Evolutionary conservation across 1,284 basidiomycete species (phyloP), one percentile per base, ranked within the genome.

Genomic region (Chondrostereum purpureum): DNA sequence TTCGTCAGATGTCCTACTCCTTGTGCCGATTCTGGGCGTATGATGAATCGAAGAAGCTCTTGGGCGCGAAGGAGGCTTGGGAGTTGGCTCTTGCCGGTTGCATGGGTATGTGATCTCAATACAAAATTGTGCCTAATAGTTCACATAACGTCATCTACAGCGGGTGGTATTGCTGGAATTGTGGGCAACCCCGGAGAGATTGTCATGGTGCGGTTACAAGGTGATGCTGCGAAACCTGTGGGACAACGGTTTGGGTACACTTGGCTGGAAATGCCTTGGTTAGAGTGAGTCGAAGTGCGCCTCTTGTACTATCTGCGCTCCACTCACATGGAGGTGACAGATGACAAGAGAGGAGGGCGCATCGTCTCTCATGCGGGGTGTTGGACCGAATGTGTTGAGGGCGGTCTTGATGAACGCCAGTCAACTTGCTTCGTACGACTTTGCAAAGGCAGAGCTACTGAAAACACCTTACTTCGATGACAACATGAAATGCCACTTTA

Each of bases 1-100:
- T 94, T 58, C 79, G 92, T 24, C 92, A 95, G 66, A 91, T 94
- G 91, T 90, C 84, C 19, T 94, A 94, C 67, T 92, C 88, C 38
- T 72, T 94, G 61, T 92, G 89, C 59, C 79, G 92, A 12, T 95
- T 95, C 71, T 93, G 91, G 75, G 88, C 89, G 17, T 94, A 94
- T 65, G 92, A 95, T 56, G 85, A 88, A 66, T 84, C 87, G 61
- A 94, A 94, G 73, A 88, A 84, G 67, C 54, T 81, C 3, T 56
- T 93, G 1, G 86, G 86, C 21, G 83, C 82, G 5, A 77, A 75
- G 36, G 73, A 78, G 54, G 78, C 86, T 3, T 92, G 83, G 83
- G 83, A 92, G 65, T 73, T 94, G 46, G 88, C 83, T 1, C 48
- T 76, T 3, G 89, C 91, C 35, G 91, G 89, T 13, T 78, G 77